Evolutionary conservation across 192 early-diverging fungal species (phyloP), one percentile per base, ranked within the genome.

Genomic region (Coemansia sp.): DNA sequence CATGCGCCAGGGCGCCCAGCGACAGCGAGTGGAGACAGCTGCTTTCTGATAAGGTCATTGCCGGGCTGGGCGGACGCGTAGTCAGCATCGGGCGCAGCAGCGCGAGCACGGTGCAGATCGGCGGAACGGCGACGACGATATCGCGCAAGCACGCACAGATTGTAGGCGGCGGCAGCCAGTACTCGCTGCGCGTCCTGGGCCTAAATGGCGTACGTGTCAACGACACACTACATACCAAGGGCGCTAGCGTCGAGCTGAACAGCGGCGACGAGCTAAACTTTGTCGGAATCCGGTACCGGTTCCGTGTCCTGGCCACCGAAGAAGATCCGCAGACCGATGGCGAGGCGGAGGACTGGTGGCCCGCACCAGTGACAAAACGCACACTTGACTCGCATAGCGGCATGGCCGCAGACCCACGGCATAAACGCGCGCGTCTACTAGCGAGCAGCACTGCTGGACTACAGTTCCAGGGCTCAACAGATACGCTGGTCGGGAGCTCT

Each of bases 161-260:
- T 32, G 34, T n/a, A 2, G 31, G 26, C 3, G 41, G 44, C n/a
- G 22, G 19, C 18, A 42, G 42, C 11, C 47, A 28, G n/a, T 77
- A 51, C 32, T 34, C 34, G n/a, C 46, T 72, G 27, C 39, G 43
- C 14, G 50, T 77, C 10, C 53, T 56, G 16, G 75, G 75, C 14
- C 17, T 56, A 29, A 77, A 77, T 34, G 75, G 75, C 8, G 65
- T 77, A 43, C 68, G 68, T 16, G 47, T 77, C 21, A 70, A 72
- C 35, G 60, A 54, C 32, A 27, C 25, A 26, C 57, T 77, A 23
- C 35, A 68, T 29, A 25, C 32, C 4, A 44, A 45, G 7, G 65
- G 45, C 12, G 21, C 75, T 20, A 39, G 20, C 11, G 41, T 62
- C 9, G 51, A 27, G 8, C 55, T 77, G 44, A 13, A 13, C 27